Evolutionary conservation across 257 asterid genomes (phyloP), one percentile per base, ranked within the genome.

Genomic region (Scutellaria minor): DNA sequence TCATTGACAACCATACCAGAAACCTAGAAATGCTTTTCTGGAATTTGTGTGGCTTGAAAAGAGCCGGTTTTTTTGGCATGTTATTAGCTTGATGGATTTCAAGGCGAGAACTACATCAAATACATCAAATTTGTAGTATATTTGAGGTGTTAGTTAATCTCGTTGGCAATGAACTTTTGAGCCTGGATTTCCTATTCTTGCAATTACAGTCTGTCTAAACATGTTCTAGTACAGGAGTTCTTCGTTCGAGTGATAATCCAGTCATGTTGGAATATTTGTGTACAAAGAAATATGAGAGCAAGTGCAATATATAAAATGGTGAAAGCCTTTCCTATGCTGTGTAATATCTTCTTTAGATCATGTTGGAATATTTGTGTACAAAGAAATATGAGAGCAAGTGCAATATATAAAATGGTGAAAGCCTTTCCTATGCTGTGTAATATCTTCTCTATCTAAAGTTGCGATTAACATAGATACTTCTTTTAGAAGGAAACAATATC

Each of bases 1-100:
- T 39, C 64, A 2, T 82, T 81, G 74, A 72, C 80, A 10, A 81
- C 85, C 10, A 83, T 87, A 74, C 89, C 87, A 24, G 95, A 86
- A 82, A 66, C 80, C 65, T 83, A 58, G 57, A 35, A 66, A 67
- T 12, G 73, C 51, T 74, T 52, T 70, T 74, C 64, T 68, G 58
- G 78, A 45, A 56, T 46, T 52, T 3, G 37, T 27, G 35, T 4
- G 5, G 37, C 37, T 48, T 59, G 27, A 52, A 5, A 39, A 5
- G 7, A 6, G 52, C 11, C 8, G 27, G 1, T 64, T 50, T 65
- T 45, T 56, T 58, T 22, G 58, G 78, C 70, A 51, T 50, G 54
- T 61, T 66, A 8, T 69, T 66, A 39, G 71, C 48, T 68, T 37
- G 71, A 64, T 40, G 52, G 53, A 7, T 70, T 14, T 74, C 6